phyloP scores from a whole-genome alignment of 441 rosid genomes.

The Erodium texanum region DNA sequence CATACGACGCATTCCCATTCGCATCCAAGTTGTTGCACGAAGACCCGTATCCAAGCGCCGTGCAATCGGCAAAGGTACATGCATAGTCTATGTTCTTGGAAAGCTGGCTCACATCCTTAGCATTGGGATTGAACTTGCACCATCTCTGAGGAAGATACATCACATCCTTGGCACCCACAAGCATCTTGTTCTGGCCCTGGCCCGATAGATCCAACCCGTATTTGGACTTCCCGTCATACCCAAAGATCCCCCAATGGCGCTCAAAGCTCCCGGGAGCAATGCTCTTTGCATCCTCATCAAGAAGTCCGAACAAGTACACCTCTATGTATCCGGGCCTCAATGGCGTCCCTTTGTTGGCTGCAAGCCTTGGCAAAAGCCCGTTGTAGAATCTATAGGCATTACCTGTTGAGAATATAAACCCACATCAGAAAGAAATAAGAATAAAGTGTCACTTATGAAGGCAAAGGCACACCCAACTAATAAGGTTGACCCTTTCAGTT shows the following conservation, averaged over 20 bases:
- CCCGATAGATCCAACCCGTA: constrained; percentile 55
- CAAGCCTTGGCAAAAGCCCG: constrained; percentile 64
- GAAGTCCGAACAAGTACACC: constrained; percentile 62
- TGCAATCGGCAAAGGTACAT: constrained; percentile 67
- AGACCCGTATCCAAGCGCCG: constrained; percentile 69
- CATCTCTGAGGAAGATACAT: constrained; percentile 47
- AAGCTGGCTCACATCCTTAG: constrained; percentile 25
- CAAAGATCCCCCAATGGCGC: constrained; percentile 91
- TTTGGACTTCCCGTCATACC: constrained; percentile 79
- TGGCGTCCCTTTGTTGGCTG: constrained; percentile 58
- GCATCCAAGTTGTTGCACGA: constrained; percentile 62
- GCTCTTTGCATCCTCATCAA: constrained; percentile 83
- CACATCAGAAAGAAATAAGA: no score
- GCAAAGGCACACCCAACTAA: no score
- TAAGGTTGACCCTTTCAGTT: no score
- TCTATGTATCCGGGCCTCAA: constrained; percentile 58
- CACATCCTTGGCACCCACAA: constrained; percentile 48
- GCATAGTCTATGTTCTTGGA: constrained; percentile 55
- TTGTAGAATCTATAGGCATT: constrained; percentile 61
- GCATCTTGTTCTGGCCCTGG: constrained; percentile 51
- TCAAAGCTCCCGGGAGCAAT: constrained; percentile 76
- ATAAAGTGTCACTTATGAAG: no score
- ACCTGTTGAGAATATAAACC: no score
- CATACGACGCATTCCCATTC: constrained; percentile 71
- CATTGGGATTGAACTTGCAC: constrained; percentile 37